These are phyloP conservation scores for Lumnitzera littorea DNA, from an alignment of 345 rosid genomes.

Conservation along the genomic window DNA sequence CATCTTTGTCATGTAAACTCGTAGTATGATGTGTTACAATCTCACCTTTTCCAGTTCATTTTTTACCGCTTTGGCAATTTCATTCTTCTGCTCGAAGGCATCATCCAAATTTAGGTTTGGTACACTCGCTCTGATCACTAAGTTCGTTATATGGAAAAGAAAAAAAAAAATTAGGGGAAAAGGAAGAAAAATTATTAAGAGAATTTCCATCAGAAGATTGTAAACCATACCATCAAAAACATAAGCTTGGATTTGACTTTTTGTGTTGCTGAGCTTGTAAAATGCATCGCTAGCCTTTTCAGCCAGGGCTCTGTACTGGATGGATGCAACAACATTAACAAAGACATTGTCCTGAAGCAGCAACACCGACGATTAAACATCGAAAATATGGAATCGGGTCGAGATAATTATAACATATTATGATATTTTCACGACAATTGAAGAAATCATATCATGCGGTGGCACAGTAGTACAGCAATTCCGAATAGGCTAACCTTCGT, in stretches of 20 bases:
- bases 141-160: not conserved
- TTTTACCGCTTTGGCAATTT: constrained; percentile 12
- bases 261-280: constrained; percentile 35
- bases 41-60: constrained; percentile 12
- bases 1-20: not conserved
- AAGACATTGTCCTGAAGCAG: constrained; percentile 35
- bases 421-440: no score
- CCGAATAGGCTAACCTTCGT: constrained; percentile 20
- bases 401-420: not conserved
- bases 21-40: not conserved
- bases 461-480: no score
- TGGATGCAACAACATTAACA: constrained; percentile 41
- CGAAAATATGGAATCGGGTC: not conserved
- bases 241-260: constrained; percentile 37
- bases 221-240: constrained; percentile 30
- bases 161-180: no score
- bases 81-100: constrained; percentile 13
- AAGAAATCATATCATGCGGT: no score
- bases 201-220: not conserved
- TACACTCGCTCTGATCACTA: constrained; percentile 14
- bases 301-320: constrained; percentile 33
- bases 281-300: constrained; percentile 34
- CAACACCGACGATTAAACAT: not conserved
- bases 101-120: constrained; percentile 10
- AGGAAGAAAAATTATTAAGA: not conserved